Base-by-base conservation (phyloP, 2,329 filamentous ascomycete genomes). In the Penicillium sp. region DNA sequence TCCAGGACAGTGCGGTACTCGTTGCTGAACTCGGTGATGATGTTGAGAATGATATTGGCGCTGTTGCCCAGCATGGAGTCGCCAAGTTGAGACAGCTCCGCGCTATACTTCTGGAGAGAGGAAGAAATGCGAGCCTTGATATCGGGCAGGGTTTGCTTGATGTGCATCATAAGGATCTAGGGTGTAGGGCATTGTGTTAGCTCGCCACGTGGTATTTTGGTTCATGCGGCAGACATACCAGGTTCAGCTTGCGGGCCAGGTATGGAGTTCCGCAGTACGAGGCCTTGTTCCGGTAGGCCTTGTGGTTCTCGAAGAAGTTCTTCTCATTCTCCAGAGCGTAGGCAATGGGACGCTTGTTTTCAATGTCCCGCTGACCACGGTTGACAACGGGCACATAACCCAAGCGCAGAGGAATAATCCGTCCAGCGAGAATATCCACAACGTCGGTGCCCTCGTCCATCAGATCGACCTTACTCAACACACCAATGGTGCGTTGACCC, bases 361-460 rank as follows among this genome's bases (percentile, higher is more conserved):
- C 93, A 60, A 98, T 98, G 68, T 98, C 93, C 57, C 93, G 82
- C 72, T 98, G 93, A 33, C 93, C 93, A 72, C 93, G 81, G 76
- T 98, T 98, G 64, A 98, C 93, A 13, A 98, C 93, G 13, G 93
- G 93, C 15, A 98, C 88, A 63, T 98, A 98, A 56, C 93, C 93
- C 54, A 98, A 73, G 48, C 93, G 82, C 56, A 98, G 75, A 26
- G 93, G 93, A 65, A 98, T 98, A 66, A 98, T 94, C 59, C 93
- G 86, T 45, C 94, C 94, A 51, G 93, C 94, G 60, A 98, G 77
- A 74, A 98, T 98, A 70, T 98, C 93, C 54, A 98, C 91, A 28
- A 97, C 93, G 62, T 98, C 93, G 37, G 93, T 98, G 39, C 93
- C 93, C 17, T 95, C 88, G 67, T 98, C 93, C 93, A 98, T 98